phyloP scores from a whole-genome alignment of 2,329 filamentous ascomycete genomes.

The Neofusicoccum ribis region DNA sequence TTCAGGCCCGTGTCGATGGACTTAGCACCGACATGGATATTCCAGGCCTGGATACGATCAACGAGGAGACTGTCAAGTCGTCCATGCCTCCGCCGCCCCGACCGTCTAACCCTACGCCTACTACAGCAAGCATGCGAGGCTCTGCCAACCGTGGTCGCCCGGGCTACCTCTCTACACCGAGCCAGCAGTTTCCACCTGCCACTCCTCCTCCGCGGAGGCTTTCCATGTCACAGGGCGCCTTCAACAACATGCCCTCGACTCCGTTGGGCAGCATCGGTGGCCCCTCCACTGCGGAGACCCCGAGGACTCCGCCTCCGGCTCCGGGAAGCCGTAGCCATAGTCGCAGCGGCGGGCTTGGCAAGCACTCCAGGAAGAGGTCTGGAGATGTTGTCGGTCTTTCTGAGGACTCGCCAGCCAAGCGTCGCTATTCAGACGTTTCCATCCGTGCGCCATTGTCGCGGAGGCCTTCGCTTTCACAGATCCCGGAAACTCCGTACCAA shows the following conservation, averaged over 20 bases:
- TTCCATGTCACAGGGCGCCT: no score
- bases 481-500: neutral
- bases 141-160: no score
- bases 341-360: neutral
- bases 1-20: neutral
- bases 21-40: neutral
- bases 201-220: no score
- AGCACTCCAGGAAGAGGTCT: neutral
- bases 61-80: neutral
- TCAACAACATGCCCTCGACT: no score
- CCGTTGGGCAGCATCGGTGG: no score
- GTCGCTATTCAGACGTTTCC: neutral
- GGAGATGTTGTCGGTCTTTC: neutral
- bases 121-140: no score
- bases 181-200: no score
- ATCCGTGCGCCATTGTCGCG: neutral
- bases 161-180: no score
- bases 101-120: no score
- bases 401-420: neutral
- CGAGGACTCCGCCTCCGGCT: neutral
- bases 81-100: no score
- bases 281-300: no score
- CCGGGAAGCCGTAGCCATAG: neutral
- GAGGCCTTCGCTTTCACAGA: neutral
- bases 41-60: neutral